phyloP scores from a whole-genome alignment of 192 early-diverging fungal genomes.

The Gamsiella multidivaricata region DNA sequence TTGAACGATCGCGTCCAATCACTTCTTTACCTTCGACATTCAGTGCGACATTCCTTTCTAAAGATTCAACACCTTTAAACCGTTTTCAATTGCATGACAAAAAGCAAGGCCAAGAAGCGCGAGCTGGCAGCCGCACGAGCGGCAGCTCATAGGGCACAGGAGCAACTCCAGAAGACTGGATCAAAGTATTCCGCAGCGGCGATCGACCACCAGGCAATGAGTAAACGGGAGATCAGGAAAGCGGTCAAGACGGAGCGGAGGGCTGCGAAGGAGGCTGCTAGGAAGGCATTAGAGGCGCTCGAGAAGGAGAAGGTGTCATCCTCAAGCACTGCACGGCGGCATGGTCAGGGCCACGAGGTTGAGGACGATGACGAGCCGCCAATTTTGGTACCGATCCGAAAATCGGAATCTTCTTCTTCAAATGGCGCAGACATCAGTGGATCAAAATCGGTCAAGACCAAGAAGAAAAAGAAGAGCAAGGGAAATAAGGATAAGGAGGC shows the following conservation, averaged over 20 bases:
- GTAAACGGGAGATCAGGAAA: neutral
- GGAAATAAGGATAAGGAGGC: too few species aligned
- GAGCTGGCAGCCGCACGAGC: neutral
- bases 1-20: too few species aligned
- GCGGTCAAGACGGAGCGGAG: neutral
- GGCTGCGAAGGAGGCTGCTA: neutral
- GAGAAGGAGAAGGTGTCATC: neutral
- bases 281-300: neutral
- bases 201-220: neutral
- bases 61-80: neutral
- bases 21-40: too few species aligned
- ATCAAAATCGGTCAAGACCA: too few species aligned
- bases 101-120: slow-evolving; percentile 19
- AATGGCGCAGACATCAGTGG: too few species aligned
- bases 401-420: too few species aligned
- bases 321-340: too few species aligned
- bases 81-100: neutral
- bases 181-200: neutral
- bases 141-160: neutral
- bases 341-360: too few species aligned
- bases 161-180: too few species aligned
- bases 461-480: too few species aligned
- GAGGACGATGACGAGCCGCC: too few species aligned
- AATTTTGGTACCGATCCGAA: too few species aligned
- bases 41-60: neutral